phyloP scores from a whole-genome alignment of 768 basidiomycete species.

The Xerocomellus intermedius region DNA sequence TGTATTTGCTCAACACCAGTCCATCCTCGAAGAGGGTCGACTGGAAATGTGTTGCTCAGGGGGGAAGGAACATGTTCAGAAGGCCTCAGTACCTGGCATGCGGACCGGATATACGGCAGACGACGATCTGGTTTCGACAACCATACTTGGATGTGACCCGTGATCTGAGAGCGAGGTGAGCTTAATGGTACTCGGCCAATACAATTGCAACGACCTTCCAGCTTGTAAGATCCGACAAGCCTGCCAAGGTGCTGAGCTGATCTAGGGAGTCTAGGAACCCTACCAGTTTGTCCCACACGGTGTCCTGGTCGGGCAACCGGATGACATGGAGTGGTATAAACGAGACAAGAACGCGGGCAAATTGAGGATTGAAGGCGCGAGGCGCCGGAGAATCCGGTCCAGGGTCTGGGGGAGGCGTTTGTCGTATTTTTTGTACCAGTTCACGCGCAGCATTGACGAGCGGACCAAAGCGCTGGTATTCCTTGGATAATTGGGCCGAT shows the following conservation, averaged over 20 bases:
- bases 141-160: slow-evolving; percentile 53
- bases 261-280: slow-evolving; percentile 54
- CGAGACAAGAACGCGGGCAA: slow-evolving; percentile 64
- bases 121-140: slow-evolving; percentile 38
- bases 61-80: neutral
- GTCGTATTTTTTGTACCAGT: slow-evolving; percentile 12
- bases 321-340: slow-evolving; percentile 68
- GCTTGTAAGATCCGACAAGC: slow-evolving; percentile 43
- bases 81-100: slow-evolving; percentile 50
- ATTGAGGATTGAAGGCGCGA: slow-evolving; percentile 62
- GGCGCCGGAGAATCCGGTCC: slow-evolving; percentile 45
- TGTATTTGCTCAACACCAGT: slow-evolving; percentile 50
- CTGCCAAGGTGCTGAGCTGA: slow-evolving; percentile 48
- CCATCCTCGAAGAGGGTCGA: slow-evolving; percentile 56
- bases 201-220: slow-evolving; percentile 55
- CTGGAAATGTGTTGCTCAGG: slow-evolving; percentile 34
- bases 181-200: neutral
- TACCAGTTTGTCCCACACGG: slow-evolving; percentile 52
- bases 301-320: slow-evolving; percentile 44
- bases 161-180: slow-evolving; percentile 35
- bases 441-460: slow-evolving; percentile 21
- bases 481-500: slow-evolving; percentile 24
- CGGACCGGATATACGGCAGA: slow-evolving; percentile 61
- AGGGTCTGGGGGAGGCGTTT: slow-evolving; percentile 37
- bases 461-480: slow-evolving; percentile 21